Evolutionary conservation across 176 grass and related monocot genomes (phyloP), one percentile per base, ranked within the genome.

Genomic region (Raddia guianensis): DNA sequence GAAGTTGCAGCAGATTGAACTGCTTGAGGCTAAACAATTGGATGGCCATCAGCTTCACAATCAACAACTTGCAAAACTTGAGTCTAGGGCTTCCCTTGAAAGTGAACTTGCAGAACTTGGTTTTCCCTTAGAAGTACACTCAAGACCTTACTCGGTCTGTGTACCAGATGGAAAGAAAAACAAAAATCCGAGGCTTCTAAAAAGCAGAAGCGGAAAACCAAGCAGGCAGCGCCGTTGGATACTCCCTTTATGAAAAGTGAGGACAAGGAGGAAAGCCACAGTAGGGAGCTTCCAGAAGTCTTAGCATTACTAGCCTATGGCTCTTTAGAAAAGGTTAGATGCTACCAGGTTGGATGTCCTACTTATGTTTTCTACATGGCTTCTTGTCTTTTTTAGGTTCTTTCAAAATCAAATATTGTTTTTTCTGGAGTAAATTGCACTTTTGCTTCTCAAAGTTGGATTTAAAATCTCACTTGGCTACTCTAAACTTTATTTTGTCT

Each of bases 1-100:
- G 87, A 99, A 99, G 66, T 87, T 99, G 71, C 96, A 99, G 91
- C 96, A 99, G 70, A 99, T 99, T 81, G 96, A 99, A 53, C 93
- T 95, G 85, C 92, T 99, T 12, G 93, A 93, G 78, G 73, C 83
- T 70, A 99, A 90, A 82, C 90, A 91, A 76, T 80, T 91, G 65
- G 80, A 80, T 49, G 90, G 96, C 56, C 88, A 93, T 72, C 68
- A 86, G 55, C 96, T 99, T 66, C 93, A 99, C 72, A 78, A 80
- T 80, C 96, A 99, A 49, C 96, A 99, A 77, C 76, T 95, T 82
- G 90, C 84, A 7, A 99, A 99, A 84, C 86, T 99, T 5, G 79
- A 80, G 69, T 95, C 88, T 70, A 95, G 87, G 76, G 83, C 82
- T 84, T 52, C 58, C 71, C 91, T 99, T 77, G 84, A 89, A 72